These are phyloP conservation scores for Suillus bovinus DNA, from an alignment of 768 basidiomycete genomes.

Conservation along the genomic window DNA sequence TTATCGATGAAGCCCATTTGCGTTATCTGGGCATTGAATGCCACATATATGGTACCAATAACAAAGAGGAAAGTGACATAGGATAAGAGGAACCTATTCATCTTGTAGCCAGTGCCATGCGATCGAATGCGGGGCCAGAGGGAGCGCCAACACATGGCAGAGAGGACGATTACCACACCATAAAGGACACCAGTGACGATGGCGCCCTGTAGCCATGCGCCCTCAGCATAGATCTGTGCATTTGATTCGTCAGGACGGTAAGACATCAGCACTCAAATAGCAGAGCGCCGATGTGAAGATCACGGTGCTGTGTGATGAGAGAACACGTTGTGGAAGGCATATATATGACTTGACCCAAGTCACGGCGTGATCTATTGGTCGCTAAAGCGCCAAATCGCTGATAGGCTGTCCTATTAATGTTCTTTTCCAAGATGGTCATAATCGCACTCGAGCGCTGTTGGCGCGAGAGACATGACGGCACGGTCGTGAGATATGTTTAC, in stretches of 20 bases:
- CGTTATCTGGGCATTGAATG: slow-evolving; percentile 24
- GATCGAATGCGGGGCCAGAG: slow-evolving; percentile 26
- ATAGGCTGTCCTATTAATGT: background rate
- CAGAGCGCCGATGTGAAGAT: background rate
- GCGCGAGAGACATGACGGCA: background rate
- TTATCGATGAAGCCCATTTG: slow-evolving; percentile 32
- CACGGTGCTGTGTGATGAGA: too few relatives aligned
- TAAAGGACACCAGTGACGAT: slow-evolving; percentile 29
- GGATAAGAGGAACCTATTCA: slow-evolving; percentile 29
- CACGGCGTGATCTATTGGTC: too few relatives aligned
- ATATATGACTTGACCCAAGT: background rate
- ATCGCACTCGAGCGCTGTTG: background rate
- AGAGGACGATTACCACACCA: slow-evolving; percentile 28
- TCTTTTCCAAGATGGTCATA: background rate
- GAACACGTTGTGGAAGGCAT: background rate
- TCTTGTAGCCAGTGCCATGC: slow-evolving; percentile 11
- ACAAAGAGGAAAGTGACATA: slow-evolving; percentile 32
- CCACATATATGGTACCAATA: slow-evolving; percentile 29
- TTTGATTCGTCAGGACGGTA: slow-evolving; percentile 13
- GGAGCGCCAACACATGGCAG: slow-evolving; percentile 27
- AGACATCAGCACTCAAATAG: slow-evolving; percentile 16
- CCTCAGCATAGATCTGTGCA: slow-evolving; percentile 22
- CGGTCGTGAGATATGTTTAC: background rate
- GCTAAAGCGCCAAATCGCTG: background rate
- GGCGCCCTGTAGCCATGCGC: slow-evolving; percentile 33